A percentile compares a stretch with the other conserved stretches of the same genome.
phyloP scores from a whole-genome alignment of 2,329 filamentous ascomycete species.

The Myriosclerotinia scirpicola region DNA sequence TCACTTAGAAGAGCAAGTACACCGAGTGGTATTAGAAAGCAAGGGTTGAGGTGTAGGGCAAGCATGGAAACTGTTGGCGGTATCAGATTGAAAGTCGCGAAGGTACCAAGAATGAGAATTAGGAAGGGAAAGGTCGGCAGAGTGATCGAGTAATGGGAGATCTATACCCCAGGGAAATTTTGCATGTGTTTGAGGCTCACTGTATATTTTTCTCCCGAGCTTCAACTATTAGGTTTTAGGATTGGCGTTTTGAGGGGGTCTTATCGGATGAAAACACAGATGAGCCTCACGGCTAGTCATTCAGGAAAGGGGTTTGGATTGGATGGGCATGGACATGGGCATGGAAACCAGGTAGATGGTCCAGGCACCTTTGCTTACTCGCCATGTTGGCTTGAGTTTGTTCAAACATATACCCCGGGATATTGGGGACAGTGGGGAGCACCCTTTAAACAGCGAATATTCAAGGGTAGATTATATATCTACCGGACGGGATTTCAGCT shows the following conservation, averaged over 20 bases:
- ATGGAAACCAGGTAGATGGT: not conserved
- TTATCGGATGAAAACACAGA: not conserved
- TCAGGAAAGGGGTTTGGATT: not conserved
- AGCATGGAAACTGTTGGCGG: conserved; percentile 8
- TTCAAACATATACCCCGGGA: conserved; percentile 16
- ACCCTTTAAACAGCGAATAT: not conserved
- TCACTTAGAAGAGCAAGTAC: conserved; percentile 17
- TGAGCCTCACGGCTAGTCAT: not conserved
- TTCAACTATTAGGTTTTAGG: conserved; percentile 5
- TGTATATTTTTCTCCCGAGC: not conserved
- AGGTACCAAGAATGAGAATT: conserved; percentile 12
- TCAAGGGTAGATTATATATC: not conserved
- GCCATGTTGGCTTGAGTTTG: conserved; percentile 1
- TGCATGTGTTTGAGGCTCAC: not conserved
- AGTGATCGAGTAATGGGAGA: not conserved
- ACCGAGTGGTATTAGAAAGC: conserved; percentile 19
- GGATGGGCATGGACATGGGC: not conserved
- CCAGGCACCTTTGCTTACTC: conserved; percentile 1
- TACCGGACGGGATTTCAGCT: not conserved
- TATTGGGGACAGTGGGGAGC: not conserved
- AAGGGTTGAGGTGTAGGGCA: conserved; percentile 2
- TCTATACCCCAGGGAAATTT: not conserved
- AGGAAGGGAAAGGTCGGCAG: conserved; percentile 7
- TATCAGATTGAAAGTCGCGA: conserved; percentile 1
- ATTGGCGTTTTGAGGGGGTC: conserved; percentile 7